A percentile compares a stretch with the other conserved stretches of the same genome.
Conservation (phyloP, 179 eudicot genomes). For the Beta lomatogona region DNA sequence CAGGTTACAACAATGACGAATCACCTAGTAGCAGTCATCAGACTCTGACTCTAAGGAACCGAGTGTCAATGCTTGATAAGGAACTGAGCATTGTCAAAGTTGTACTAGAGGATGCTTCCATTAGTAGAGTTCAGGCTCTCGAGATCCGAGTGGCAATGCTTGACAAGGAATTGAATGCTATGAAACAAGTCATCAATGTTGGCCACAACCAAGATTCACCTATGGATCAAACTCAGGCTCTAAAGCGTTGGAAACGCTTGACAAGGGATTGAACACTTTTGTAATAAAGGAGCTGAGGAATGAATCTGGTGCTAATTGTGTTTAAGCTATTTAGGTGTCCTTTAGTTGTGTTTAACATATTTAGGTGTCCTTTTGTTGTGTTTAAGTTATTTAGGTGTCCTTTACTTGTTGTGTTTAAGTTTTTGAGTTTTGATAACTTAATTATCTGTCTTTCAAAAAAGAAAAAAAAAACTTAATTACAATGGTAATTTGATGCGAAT, state of each 20-base stretch:
- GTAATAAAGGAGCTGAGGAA: neutral
- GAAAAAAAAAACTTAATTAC: no score
- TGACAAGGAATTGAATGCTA: neutral
- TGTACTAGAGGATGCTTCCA: neutral
- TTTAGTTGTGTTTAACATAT: no score
- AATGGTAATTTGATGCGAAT: no score
- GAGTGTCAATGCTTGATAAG: neutral
- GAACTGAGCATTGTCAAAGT: neutral
- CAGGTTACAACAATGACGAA: neutral
- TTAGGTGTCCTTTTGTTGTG: no score
- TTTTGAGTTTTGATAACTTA: no score
- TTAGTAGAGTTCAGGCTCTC: neutral
- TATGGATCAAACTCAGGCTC: neutral
- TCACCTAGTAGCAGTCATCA: neutral
- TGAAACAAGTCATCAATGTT: neutral
- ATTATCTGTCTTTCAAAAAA: no score
- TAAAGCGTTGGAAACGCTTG: neutral
- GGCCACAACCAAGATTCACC: neutral
- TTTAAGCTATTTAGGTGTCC: no score
- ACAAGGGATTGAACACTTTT: neutral
- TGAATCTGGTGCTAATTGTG: neutral
- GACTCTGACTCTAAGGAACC: neutral
- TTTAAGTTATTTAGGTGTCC: no score
- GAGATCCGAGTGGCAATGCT: constrained; percentile 5
- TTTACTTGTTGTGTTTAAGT: no score